Conservation (phyloP, 768 basidiomycete species). For the Mycena polygramma region DNA sequence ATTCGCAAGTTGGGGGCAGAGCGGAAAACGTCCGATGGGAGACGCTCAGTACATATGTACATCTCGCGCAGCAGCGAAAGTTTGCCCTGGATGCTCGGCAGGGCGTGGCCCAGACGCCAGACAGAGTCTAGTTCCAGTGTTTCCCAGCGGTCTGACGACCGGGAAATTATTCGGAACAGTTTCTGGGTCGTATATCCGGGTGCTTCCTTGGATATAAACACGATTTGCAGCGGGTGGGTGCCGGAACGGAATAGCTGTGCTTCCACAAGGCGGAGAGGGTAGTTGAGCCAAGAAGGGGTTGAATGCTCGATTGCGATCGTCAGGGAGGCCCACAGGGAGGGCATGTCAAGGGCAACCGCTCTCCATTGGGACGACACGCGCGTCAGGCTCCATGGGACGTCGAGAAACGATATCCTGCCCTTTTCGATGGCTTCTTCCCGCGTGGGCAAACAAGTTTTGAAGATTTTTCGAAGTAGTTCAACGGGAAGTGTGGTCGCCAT, state of each 20-base stretch:
- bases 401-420: slow-evolving; percentile 8
- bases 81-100: neutral
- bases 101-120: neutral
- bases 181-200: neutral
- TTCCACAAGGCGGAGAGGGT: neutral
- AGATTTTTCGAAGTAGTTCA: neutral
- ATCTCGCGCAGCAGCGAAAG: neutral
- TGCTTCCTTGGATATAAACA: neutral
- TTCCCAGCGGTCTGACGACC: slow-evolving; percentile 6
- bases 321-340: neutral
- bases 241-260: slow-evolving; percentile 1
- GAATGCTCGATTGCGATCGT: neutral
- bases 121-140: neutral
- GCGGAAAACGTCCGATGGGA: neutral
- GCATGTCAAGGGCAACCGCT: neutral
- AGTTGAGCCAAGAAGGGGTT: neutral
- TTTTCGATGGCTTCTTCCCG: neutral
- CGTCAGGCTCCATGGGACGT: neutral
- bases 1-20: neutral
- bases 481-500: neutral
- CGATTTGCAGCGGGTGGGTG: neutral
- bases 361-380: neutral
- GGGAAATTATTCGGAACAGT: neutral
- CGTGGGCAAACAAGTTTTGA: neutral
- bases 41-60: neutral